Conservation (phyloP, 192 early-diverging fungal genomes). For the Coemansia sp. region DNA sequence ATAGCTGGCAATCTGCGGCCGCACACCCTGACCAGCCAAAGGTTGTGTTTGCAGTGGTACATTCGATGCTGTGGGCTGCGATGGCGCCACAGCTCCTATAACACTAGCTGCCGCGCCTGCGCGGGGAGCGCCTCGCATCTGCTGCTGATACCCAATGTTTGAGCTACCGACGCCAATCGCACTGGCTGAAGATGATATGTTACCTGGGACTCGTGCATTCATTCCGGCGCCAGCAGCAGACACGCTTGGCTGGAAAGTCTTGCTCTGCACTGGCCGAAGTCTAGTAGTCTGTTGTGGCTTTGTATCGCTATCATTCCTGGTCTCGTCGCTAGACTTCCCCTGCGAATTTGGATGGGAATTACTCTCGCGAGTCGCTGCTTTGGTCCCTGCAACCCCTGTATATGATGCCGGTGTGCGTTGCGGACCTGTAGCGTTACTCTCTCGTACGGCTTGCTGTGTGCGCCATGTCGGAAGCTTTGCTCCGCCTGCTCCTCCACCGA, state of each 20-base stretch:
- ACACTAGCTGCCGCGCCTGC: slow-evolving; percentile 43
- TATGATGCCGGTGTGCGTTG: slow-evolving; percentile 39
- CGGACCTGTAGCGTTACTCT: slow-evolving; percentile 18
- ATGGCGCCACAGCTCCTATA: slow-evolving; percentile 22
- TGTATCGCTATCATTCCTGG: slow-evolving; percentile 13
- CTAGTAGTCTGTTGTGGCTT: slow-evolving; percentile 12
- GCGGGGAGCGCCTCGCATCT: slow-evolving; percentile 18
- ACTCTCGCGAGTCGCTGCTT: slow-evolving; percentile 28
- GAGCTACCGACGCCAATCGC: slow-evolving; percentile 50
- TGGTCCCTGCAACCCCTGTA: slow-evolving; percentile 25
- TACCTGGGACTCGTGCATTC: slow-evolving; percentile 10
- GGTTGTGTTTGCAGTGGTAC: slow-evolving; percentile 26
- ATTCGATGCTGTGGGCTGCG: slow-evolving; percentile 11
- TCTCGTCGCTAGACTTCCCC: slow-evolving; percentile 29
- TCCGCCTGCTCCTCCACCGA: slow-evolving; percentile 12
- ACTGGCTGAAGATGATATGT: slow-evolving; percentile 41
- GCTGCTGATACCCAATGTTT: slow-evolving; percentile 26
- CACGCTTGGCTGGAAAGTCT: slow-evolving; percentile 12
- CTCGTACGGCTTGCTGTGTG: slow-evolving; percentile 46
- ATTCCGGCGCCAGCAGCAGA: slow-evolving; percentile 1
- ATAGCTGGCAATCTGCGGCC: slow-evolving; percentile 40
- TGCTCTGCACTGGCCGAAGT: slow-evolving; percentile 20
- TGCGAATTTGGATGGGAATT: slow-evolving; percentile 18
- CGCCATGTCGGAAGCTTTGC: slow-evolving; percentile 44
- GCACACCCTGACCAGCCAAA: slow-evolving; percentile 22